Evolutionary conservation across 768 basidiomycete genomes (phyloP).

Genomic region (Botryobasidium botryosum): DNA sequence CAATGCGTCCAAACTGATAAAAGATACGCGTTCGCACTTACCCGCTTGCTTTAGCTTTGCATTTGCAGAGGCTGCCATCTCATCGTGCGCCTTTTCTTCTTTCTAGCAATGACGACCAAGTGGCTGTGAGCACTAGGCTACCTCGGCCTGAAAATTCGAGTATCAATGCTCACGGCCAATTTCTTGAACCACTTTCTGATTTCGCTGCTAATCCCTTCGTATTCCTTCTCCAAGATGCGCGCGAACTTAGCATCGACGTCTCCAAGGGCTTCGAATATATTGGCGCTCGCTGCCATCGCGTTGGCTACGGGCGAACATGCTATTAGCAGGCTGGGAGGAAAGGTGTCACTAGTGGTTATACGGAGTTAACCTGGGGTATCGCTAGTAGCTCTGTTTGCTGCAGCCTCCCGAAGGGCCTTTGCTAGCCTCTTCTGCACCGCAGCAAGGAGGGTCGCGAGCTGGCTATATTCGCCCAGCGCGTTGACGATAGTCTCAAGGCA

Average conservation of each 20-base stretch:
- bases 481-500: constrained; percentile 50
- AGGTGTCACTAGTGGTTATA: neutral
- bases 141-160: too few species aligned
- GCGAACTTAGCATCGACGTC: constrained; percentile 62
- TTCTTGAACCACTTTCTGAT: constrained; percentile 82
- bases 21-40: constrained; percentile 19
- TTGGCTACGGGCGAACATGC: constrained; percentile 30
- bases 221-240: constrained; percentile 60
- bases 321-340: neutral
- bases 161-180: constrained; percentile 51
- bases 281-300: constrained; percentile 45
- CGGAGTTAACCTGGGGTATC: constrained; percentile 43
- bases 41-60: constrained; percentile 64
- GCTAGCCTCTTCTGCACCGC: constrained; percentile 57
- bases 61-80: constrained; percentile 46
- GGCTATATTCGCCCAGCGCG: constrained; percentile 57
- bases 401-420: constrained; percentile 51
- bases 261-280: constrained; percentile 48
- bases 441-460: constrained; percentile 44
- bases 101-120: too few species aligned
- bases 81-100: constrained; percentile 66
- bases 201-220: constrained; percentile 41
- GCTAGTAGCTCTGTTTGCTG: constrained; percentile 38
- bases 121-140: too few species aligned
- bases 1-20: neutral